A percentile compares a stretch with the other conserved stretches of the same genome.
Evolutionary conservation across 148 eudicot species (phyloP).

Genomic region (Rhododendron ferrugineum): DNA sequence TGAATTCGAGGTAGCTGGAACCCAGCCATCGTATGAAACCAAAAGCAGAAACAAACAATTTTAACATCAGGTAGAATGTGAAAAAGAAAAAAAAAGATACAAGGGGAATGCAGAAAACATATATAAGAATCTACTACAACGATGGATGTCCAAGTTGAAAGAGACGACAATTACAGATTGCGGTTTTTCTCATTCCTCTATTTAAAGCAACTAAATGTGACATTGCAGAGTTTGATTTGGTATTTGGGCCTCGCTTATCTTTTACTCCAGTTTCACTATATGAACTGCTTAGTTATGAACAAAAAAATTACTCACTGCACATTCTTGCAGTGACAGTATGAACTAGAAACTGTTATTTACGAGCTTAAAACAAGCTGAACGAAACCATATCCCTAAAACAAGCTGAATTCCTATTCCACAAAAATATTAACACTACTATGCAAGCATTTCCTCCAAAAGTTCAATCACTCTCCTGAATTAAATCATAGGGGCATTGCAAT

Average conservation of each 20-base stretch:
- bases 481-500: background rate
- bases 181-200: background rate
- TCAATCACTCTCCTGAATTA: background rate
- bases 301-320: background rate
- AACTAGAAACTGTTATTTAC: background rate
- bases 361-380: background rate
- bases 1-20: conserved; percentile 74
- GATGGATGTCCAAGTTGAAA: background rate
- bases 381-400: background rate
- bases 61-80: background rate
- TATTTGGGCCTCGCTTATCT: background rate
- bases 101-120: background rate
- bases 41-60: background rate
- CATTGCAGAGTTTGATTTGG: background rate
- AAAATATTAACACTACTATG: background rate
- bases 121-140: background rate
- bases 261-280: background rate
- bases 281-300: background rate
- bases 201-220: background rate
- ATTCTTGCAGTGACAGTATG: background rate
- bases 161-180: background rate
- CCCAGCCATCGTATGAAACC: background rate
- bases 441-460: background rate
- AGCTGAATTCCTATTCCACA: background rate
- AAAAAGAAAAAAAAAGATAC: background rate